A percentile compares a stretch with the other conserved stretches of the same genome.
phyloP scores from a whole-genome alignment of 345 rosid genomes.

The Citrus maxima region DNA sequence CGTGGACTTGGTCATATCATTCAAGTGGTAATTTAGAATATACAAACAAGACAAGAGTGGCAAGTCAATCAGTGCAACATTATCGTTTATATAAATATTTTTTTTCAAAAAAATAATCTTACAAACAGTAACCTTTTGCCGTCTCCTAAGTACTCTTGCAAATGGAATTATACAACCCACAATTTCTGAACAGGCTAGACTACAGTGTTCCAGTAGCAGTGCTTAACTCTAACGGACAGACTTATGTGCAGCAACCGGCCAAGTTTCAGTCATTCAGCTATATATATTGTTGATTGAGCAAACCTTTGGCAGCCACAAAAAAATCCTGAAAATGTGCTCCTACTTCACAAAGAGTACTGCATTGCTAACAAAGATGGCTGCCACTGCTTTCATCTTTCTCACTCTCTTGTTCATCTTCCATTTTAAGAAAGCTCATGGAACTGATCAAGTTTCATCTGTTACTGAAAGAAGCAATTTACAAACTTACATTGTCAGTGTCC shows the following conservation, averaged over 20 bases:
- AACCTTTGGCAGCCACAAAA: not conserved
- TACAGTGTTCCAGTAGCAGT: not conserved
- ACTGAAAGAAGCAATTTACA: not conserved
- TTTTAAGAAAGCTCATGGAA: not conserved
- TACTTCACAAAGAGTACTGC: not conserved
- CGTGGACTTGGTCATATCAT: not conserved
- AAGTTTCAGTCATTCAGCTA: not conserved
- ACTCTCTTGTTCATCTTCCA: slow-evolving; percentile 2
- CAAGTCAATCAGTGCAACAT: not conserved
- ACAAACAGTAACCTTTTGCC: not conserved
- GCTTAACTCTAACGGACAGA: not conserved
- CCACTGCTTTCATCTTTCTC: not conserved
- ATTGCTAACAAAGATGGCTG: not conserved
- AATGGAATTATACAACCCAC: not conserved
- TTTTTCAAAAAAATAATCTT: not conserved
- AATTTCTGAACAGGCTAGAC: not conserved
- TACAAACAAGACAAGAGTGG: not conserved
- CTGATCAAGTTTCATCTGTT: not conserved
- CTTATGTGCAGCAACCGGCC: not conserved
- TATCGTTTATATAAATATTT: not conserved
- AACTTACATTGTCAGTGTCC: slow-evolving; percentile 45
- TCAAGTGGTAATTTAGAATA: not conserved
- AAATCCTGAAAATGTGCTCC: not conserved
- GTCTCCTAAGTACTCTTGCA: not conserved
- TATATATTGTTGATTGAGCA: not conserved